Percentiles rank a stretch among this genome's conserved stretches.
Evolutionary conservation across 768 basidiomycete genomes (phyloP).

Genomic region (Mycena sanguinolenta): DNA sequence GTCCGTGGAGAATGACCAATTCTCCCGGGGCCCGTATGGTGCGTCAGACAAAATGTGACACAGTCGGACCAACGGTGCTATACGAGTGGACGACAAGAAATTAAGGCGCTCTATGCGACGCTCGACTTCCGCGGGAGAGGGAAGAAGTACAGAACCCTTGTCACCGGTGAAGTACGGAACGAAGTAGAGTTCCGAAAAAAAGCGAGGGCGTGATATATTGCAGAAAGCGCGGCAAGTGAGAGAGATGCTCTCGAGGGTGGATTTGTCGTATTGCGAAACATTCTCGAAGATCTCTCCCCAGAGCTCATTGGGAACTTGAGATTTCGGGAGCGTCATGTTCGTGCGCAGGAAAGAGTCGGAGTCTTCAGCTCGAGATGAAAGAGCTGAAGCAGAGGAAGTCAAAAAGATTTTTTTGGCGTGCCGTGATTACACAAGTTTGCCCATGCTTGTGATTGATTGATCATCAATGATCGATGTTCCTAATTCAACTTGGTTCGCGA

Average conservation of each 20-base stretch:
- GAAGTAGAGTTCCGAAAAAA: not conserved
- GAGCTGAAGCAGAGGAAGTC: too few species aligned
- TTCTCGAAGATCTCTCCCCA: conserved; percentile 2
- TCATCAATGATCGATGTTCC: too few species aligned
- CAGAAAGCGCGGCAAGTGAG: conserved; percentile 6
- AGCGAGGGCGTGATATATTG: not conserved
- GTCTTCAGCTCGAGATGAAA: too few species aligned
- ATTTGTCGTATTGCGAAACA: not conserved
- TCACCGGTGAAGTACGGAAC: not conserved
- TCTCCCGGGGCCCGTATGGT: not conserved
- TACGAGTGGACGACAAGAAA: conserved; percentile 10
- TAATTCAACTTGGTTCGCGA: too few species aligned
- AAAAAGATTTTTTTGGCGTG: too few species aligned
- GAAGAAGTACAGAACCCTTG: not conserved
- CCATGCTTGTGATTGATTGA: too few species aligned
- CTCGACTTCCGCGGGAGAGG: not conserved
- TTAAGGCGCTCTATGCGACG: conserved; percentile 11
- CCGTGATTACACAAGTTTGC: too few species aligned
- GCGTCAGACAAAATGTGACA: not conserved
- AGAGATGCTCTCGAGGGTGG: not conserved
- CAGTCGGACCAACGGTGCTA: conserved; percentile 13
- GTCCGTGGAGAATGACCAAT: not conserved
- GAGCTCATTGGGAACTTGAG: conserved; percentile 17
- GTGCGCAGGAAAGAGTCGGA: too few species aligned
- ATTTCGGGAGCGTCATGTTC: too few species aligned